Evolutionary conservation across 768 basidiomycete genomes (phyloP), one percentile per base, ranked within the genome.

Genomic region (Termitomyces sp.): DNA sequence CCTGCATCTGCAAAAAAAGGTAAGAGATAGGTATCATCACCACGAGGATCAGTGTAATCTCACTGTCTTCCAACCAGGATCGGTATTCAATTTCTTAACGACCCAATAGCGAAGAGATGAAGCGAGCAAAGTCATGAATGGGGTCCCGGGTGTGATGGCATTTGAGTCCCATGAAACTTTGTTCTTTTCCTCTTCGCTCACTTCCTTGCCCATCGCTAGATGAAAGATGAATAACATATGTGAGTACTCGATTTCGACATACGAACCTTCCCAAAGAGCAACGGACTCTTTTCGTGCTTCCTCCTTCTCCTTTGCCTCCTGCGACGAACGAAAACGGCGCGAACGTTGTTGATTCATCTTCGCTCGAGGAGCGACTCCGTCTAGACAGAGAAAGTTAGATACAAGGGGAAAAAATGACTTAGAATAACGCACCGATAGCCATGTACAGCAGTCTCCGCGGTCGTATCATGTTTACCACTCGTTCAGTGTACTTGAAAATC

Each of bases 301-400:
- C 57, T 93, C 94, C 72, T 97, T 96, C 36, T 96, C 92, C 59
- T 88, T 86, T 4, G 97, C 94, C 71, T 99, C 97, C 69, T 96
- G 94, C 2, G 93, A 87, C 22, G 94, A 84, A 59, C 97, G 84
- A 75, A 99, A 99, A 55, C 97, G 93, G 63, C 97, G 82, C 16
- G 94, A 94, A 10, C 97, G 92, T 70, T 99, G 97, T 68, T 99
- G 97, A 69, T 99, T 99, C 97, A 99, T 99, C 76, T 99, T 99
- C 41, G 97, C 97, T 66, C 96, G 86, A 32, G 96, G 96, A 10
- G 96, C 96, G 22, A 98, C 96, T 59, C 96, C 96, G 67, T 98
- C 95, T 96, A 56, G 43, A 55, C 4, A 20, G 13, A 18, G 9
- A 12, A 34, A 8, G 50, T 27, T n/a, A 52, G 29, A 24, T 32